Conservation (phyloP, 169 alveolate species). For the Plasmodium knowlesi region DNA sequence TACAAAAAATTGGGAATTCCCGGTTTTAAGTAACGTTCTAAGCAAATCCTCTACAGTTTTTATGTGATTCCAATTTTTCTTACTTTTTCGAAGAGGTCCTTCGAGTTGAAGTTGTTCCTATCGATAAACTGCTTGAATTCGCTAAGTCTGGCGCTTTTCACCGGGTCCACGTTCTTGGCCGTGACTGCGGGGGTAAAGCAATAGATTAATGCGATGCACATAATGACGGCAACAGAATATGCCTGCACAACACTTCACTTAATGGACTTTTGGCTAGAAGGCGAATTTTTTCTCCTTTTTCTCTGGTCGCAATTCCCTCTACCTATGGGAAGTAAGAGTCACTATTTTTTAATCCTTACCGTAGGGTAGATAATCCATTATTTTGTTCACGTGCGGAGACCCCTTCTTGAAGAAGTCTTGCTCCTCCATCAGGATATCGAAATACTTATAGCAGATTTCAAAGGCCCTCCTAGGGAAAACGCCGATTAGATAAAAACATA, state of each 20-base stretch:
- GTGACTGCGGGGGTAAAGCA: not conserved
- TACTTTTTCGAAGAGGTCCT: slow-evolving; percentile 46
- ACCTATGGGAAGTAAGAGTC: not conserved
- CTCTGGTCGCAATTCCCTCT: not conserved
- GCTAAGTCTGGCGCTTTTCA: slow-evolving; percentile 18
- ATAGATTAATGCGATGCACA: not conserved
- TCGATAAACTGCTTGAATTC: slow-evolving; percentile 51
- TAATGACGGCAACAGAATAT: not conserved
- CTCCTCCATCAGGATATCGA: slow-evolving; percentile 72
- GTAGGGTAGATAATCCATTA: slow-evolving; percentile 58
- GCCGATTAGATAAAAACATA: not conserved
- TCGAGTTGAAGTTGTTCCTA: slow-evolving; percentile 45
- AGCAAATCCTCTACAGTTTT: not conserved
- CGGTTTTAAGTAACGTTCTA: not conserved
- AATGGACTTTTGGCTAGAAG: not conserved
- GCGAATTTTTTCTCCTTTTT: not conserved
- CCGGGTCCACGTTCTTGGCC: slow-evolving; percentile 25
- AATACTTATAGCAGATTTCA: slow-evolving; percentile 56
- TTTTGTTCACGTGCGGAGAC: slow-evolving; percentile 52
- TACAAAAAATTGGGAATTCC: not conserved
- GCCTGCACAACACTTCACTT: not conserved
- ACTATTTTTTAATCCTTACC: slow-evolving; percentile 1
- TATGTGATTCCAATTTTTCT: not conserved
- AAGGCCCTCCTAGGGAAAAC: slow-evolving; percentile 75
- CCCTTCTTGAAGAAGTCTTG: slow-evolving; percentile 76